These are phyloP conservation scores for Aegilops umbellulata DNA, from an alignment of 176 grass and related monocot species.

Conservation along the genomic window DNA sequence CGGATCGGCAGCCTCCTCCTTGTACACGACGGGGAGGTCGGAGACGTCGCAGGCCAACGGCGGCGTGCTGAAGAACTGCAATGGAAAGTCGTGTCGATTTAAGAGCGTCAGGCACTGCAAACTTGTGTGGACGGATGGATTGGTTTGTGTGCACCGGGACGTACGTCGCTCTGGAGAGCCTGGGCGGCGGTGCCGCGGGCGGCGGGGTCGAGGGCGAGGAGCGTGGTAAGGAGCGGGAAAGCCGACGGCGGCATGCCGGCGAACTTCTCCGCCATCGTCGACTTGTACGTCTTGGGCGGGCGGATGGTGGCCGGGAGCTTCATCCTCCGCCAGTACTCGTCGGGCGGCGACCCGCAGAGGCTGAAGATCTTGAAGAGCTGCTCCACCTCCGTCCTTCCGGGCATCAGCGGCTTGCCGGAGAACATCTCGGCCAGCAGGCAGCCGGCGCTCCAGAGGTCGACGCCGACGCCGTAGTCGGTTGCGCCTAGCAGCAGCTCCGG, in stretches of 20 bases:
- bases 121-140: no score
- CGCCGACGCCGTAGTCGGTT: slow-evolving; percentile 44
- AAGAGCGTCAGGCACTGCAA: neutral
- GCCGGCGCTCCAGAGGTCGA: slow-evolving; percentile 60
- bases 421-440: slow-evolving; percentile 61
- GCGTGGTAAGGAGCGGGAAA: slow-evolving; percentile 31
- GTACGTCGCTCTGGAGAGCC: slow-evolving; percentile 57
- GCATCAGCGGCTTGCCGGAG: slow-evolving; percentile 40
- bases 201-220: slow-evolving; percentile 54
- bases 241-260: slow-evolving; percentile 41
- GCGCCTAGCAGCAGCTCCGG: slow-evolving; percentile 41
- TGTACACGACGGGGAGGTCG: slow-evolving; percentile 41
- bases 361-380: slow-evolving; percentile 61
- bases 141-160: neutral
- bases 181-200: slow-evolving; percentile 46
- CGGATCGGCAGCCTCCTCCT: slow-evolving; percentile 24
- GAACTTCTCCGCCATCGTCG: slow-evolving; percentile 43
- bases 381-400: slow-evolving; percentile 34
- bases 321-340: slow-evolving; percentile 57
- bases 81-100: neutral
- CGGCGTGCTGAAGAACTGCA: slow-evolving; percentile 47
- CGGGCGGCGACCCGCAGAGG: slow-evolving; percentile 62
- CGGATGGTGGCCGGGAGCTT: slow-evolving; percentile 40
- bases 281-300: slow-evolving; percentile 33
- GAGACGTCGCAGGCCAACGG: slow-evolving; percentile 44